A percentile compares a stretch with the other conserved stretches of the same genome.
phyloP scores from a whole-genome alignment of 805 yeast species.

The Metschnikowia amazonensis region DNA sequence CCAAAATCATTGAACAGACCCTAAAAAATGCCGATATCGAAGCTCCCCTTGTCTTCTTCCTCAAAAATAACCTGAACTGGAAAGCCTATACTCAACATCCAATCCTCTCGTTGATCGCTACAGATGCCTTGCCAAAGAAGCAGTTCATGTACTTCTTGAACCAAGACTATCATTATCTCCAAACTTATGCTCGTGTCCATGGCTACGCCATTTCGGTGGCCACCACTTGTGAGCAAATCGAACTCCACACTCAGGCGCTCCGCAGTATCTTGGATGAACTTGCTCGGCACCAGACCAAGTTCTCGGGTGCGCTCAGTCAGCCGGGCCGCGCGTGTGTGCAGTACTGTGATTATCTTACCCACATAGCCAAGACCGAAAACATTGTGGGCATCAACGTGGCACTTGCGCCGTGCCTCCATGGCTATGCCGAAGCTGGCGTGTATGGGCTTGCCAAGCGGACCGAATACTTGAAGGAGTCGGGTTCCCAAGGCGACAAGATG shows the following conservation, averaged over 20 bases:
- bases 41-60: no score
- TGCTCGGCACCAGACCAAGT: conserved; percentile 49
- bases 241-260: conserved; percentile 49
- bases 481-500: conserved; percentile 16
- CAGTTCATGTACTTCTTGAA: conserved; percentile 52
- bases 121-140: conserved; percentile 44
- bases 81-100: conserved; percentile 54
- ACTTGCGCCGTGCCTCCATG: conserved; percentile 71
- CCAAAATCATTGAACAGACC: no score
- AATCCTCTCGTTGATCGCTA: conserved; percentile 53
- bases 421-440: conserved; percentile 58
- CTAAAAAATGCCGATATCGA: no score
- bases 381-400: conserved; percentile 67
- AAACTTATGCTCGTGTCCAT: conserved; percentile 66
- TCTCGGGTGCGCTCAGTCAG: conserved; percentile 37
- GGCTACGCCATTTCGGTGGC: conserved; percentile 61
- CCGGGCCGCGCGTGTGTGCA: conserved; percentile 56
- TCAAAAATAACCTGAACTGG: conserved; percentile 40
- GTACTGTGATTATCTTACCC: conserved; percentile 58
- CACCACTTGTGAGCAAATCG: conserved; percentile 49
- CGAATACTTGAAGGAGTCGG: conserved; percentile 20
- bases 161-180: conserved; percentile 68
- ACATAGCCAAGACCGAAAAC: conserved; percentile 50
- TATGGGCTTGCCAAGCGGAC: conserved; percentile 25
- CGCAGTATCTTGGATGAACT: conserved; percentile 53